These are phyloP conservation scores for Pleurotus eryngii DNA, from an alignment of 768 basidiomycete genomes.

Conservation along the genomic window DNA sequence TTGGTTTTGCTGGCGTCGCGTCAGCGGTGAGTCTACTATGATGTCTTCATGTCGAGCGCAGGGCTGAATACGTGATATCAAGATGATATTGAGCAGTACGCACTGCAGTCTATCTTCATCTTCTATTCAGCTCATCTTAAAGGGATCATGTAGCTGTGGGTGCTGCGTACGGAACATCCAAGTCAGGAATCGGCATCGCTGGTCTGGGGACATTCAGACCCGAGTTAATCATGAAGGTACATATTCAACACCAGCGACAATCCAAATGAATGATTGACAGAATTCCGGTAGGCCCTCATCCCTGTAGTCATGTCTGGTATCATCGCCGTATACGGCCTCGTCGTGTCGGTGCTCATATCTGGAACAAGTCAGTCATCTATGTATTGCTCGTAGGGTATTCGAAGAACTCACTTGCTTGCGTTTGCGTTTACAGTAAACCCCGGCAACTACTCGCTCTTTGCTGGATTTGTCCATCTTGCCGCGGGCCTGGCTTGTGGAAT, in stretches of 20 bases:
- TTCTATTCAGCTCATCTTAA: constrained; percentile 7
- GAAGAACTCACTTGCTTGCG: too few relatives aligned
- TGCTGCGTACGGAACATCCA: constrained; percentile 94
- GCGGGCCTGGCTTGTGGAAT: constrained; percentile 90
- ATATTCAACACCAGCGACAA: constrained; percentile 11
- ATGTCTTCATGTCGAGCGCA: background rate
- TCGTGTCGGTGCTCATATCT: constrained; percentile 90
- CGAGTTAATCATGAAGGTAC: constrained; percentile 97
- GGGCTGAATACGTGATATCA: background rate
- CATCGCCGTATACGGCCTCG: constrained; percentile 95
- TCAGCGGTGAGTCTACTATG: constrained; percentile 60
- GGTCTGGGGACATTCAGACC: constrained; percentile 92
- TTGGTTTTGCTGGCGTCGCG: constrained; percentile 97
- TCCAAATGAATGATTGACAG: background rate
- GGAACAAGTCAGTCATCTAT: constrained; percentile 42
- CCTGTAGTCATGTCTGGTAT: constrained; percentile 99
- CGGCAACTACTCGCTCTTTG: constrained; percentile 73
- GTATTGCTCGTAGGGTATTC: too few relatives aligned
- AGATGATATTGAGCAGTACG: constrained; percentile 98
- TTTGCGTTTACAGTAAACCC: constrained; percentile 35
- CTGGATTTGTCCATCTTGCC: constrained; percentile 89
- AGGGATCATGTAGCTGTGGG: constrained; percentile 63
- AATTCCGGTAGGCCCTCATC: constrained; percentile 69
- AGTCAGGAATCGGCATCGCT: constrained; percentile 95
- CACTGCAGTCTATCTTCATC: constrained; percentile 15